Percentiles rank a stretch among this genome's conserved stretches.
phyloP scores from a whole-genome alignment of 257 asterid genomes.

The Solanum neorickii region DNA sequence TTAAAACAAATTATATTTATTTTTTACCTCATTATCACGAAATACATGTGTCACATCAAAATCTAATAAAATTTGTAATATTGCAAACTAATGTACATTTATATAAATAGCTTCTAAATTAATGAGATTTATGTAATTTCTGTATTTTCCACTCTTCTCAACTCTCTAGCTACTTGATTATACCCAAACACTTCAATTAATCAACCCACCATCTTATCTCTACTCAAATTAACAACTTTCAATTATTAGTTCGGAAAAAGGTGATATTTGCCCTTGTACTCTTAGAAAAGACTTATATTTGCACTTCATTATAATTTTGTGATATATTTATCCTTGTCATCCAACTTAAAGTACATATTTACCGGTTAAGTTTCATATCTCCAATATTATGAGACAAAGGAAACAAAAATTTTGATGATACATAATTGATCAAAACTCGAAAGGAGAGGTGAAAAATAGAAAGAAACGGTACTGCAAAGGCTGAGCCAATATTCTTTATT shows the following conservation, averaged over 20 bases:
- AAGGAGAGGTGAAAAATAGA: neutral
- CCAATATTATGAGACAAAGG: neutral
- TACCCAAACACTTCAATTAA: neutral
- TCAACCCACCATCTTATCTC: neutral
- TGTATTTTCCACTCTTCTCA: neutral
- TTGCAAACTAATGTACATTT: neutral
- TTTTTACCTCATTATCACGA: neutral
- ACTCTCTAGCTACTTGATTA: neutral
- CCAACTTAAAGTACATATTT: too few species aligned
- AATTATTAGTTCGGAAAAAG: neutral
- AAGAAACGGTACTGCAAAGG: neutral
- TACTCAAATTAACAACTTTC: neutral
- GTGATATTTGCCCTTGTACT: too few species aligned
- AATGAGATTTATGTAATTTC: neutral
- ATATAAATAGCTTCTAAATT: too few species aligned
- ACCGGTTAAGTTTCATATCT: too few species aligned
- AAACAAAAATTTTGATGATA: neutral
- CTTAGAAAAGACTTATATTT: too few species aligned
- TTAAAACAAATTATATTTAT: too few species aligned
- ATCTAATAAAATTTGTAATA: neutral
- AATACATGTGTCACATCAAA: neutral
- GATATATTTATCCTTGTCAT: too few species aligned
- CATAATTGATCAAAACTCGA: neutral
- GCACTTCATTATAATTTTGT: fast-evolving
- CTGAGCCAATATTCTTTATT: neutral